phyloP scores from a whole-genome alignment of 768 basidiomycete species.

The Russula emetica region DNA sequence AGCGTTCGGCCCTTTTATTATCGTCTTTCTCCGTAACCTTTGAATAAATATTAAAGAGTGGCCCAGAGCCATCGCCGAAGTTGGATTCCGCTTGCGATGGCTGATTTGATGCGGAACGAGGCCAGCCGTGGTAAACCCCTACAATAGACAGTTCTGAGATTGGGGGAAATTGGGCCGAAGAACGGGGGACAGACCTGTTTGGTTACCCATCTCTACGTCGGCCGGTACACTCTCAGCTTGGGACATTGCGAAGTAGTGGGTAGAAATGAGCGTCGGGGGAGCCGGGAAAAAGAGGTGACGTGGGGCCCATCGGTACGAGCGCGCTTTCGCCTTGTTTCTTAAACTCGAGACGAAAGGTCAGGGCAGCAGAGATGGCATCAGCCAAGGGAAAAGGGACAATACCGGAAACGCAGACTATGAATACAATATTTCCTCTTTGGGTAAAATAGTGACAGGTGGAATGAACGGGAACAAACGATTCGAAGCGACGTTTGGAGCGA shows the following conservation, averaged over 20 bases:
- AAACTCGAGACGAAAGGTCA: not conserved
- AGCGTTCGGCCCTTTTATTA: not conserved
- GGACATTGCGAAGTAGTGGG: not conserved
- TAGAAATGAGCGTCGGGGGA: not conserved
- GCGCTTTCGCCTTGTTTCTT: not conserved
- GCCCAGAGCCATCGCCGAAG: not conserved
- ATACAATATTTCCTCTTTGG: slow-evolving; percentile 1
- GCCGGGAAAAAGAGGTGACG: not conserved
- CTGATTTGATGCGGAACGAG: not conserved
- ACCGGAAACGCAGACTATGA: not conserved
- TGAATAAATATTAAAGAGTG: slow-evolving; percentile 4
- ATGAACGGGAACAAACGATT: not conserved
- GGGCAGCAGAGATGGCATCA: not conserved
- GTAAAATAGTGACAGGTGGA: not conserved
- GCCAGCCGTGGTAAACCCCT: not conserved
- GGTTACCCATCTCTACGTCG: not conserved
- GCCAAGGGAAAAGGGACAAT: not conserved
- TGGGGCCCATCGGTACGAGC: not conserved
- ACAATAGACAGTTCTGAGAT: not conserved
- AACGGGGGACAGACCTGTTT: not conserved
- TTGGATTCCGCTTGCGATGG: not conserved
- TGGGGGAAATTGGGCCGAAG: not conserved
- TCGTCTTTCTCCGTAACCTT: not conserved
- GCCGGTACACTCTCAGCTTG: not conserved
- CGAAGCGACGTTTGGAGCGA: not conserved